Base-by-base conservation (phyloP, 306 rosid genomes). In the Corylus heterophylla region DNA sequence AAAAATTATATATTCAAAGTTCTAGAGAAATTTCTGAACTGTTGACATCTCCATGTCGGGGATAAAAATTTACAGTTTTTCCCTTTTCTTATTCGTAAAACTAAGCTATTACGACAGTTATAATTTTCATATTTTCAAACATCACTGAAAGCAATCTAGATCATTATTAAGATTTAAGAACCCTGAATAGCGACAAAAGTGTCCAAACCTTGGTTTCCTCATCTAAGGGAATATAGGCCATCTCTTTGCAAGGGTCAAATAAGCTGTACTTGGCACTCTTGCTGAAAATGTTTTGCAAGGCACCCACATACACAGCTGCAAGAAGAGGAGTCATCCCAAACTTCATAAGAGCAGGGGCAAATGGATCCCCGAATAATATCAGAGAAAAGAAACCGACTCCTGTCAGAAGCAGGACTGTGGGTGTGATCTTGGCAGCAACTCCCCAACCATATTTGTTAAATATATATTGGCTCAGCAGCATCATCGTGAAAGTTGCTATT, bases 211-310 rank as follows among this genome's bases (percentile, higher is more conserved):
- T 93, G 74, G 98, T 93, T 88, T 93, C 98, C 85, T 96, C 99
- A 4, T 96, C 99, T 83, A 96, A 86, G 52, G 99, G 99, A 82
- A 96, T 96, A 80, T 96, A 96, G 48, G 99, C 99, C 99, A 96
- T 96, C 85, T 96, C 99, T 82, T 96, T 96, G 89, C 99, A 96
- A 0, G 99, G 99, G 80, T 96, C 99, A 39, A 96, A 96, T 74
- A 96, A 88, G 73, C 99, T 96, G 89, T 96, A 96, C 81, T 93
- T 96, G 27, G 99, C 99, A 87, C 99, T 93, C 88, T 96, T 96
- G 93, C 99, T 96, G 88, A 96, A 96, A 71, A 96, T 93, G 89
- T 96, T 96, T 78, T 96, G 99, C 96, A 96, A 0, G n/a, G 99
- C 99, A 79, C 99, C 99, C 55, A 96, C 99, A 58, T 91, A 96